These are phyloP conservation scores for Calocybe indica DNA, from an alignment of 768 basidiomycete species.

Conservation along the genomic window DNA sequence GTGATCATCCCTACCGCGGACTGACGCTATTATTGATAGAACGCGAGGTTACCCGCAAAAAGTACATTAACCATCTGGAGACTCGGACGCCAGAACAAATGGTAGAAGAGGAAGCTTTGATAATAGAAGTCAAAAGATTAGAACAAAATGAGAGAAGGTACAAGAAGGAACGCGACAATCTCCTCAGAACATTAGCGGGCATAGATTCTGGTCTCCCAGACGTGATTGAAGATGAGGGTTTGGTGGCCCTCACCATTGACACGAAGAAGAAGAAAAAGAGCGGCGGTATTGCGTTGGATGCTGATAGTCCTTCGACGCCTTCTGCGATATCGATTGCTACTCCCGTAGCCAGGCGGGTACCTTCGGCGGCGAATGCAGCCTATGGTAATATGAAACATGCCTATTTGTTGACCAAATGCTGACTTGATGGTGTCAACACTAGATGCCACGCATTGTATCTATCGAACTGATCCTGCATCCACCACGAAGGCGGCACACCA, in stretches of 20 bases:
- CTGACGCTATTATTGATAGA: conserved; percentile 36
- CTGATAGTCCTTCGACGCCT: conserved; percentile 47
- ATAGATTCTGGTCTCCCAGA: conserved; percentile 84
- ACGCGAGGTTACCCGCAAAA: conserved; percentile 83
- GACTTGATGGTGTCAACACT: conserved; percentile 11
- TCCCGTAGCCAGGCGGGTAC: conserved; percentile 33
- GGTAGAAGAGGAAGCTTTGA: conserved; percentile 92
- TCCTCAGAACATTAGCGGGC: conserved; percentile 78
- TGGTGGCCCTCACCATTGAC: conserved; percentile 39
- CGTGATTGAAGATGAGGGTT: conserved; percentile 61
- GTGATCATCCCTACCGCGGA: neutral
- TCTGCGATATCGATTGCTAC: conserved; percentile 23
- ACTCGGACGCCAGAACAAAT: conserved; percentile 85
- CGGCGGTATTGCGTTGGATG: conserved; percentile 28
- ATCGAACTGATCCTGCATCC: conserved; percentile 53
- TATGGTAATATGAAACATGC: conserved; percentile 38
- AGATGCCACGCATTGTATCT: conserved; percentile 73
- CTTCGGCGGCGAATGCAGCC: conserved; percentile 49
- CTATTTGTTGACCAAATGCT: neutral
- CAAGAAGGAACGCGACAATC: conserved; percentile 82
- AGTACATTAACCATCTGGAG: conserved; percentile 83
- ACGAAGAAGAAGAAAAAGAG: conserved; percentile 56
- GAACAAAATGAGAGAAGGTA: conserved; percentile 90
- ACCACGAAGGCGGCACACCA: conserved; percentile 72
- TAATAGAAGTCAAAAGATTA: conserved; percentile 88